Percentiles rank a stretch among this genome's conserved stretches.
Conservation (phyloP, 805 yeast species). For the Tetrapisispora namnaoensis region DNA sequence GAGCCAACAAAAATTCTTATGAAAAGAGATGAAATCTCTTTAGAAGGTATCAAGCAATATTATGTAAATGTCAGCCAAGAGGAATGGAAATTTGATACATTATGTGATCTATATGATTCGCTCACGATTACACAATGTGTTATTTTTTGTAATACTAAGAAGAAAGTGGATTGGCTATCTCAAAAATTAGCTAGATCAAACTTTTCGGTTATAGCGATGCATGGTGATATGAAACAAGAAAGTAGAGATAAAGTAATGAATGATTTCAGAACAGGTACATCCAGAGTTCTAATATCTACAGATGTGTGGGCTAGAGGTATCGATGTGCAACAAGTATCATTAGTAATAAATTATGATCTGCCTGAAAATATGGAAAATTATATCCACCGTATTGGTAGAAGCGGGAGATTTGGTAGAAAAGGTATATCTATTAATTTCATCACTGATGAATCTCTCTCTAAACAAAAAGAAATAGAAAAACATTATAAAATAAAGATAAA, state of each 20-base stretch:
- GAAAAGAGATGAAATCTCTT: slow-evolving; percentile 88
- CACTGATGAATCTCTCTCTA: slow-evolving; percentile 65
- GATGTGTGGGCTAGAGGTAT: slow-evolving; percentile 97
- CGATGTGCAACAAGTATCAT: slow-evolving; percentile 93
- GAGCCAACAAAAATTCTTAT: slow-evolving; percentile 92
- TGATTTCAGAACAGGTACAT: slow-evolving; percentile 89
- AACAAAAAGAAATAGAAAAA: slow-evolving; percentile 77
- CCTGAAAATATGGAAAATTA: slow-evolving; percentile 88
- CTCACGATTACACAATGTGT: slow-evolving; percentile 95
- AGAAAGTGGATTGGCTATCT: slow-evolving; percentile 85
- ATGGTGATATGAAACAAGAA: slow-evolving; percentile 89
- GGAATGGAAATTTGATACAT: slow-evolving; percentile 88
- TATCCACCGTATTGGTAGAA: slow-evolving; percentile 95
- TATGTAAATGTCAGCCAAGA: slow-evolving; percentile 85
- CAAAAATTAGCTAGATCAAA: slow-evolving; percentile 63
- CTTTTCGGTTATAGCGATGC: slow-evolving; percentile 91
- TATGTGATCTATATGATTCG: slow-evolving; percentile 91
- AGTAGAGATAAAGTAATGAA: slow-evolving; percentile 93
- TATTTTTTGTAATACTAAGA: slow-evolving; percentile 92
- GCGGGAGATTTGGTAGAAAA: slow-evolving; percentile 97
- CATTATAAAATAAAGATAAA: slow-evolving; percentile 83
- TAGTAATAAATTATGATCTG: slow-evolving; percentile 88
- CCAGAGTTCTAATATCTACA: slow-evolving; percentile 86
- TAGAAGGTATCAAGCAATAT: slow-evolving; percentile 93
- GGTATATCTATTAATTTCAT: slow-evolving; percentile 96